These are phyloP conservation scores for Fusarium humuli DNA, from an alignment of 2,329 filamentous ascomycete genomes.

Conservation along the genomic window DNA sequence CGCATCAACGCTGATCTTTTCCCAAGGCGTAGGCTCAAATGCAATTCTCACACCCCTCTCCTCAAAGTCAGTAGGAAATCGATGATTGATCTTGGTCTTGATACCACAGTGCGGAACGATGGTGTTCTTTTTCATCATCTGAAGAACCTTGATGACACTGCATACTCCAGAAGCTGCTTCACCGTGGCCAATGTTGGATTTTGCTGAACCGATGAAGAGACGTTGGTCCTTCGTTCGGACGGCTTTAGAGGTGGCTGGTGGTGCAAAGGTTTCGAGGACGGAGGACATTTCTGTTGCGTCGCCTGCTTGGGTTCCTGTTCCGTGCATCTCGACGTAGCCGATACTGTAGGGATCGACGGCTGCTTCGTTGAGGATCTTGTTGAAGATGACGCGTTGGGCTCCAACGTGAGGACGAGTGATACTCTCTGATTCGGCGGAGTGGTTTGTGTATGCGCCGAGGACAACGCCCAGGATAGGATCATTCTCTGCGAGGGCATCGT, in stretches of 20 bases:
- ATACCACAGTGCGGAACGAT: conserved; percentile 68
- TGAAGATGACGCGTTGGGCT: conserved; percentile 71
- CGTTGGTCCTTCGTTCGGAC: conserved; percentile 16
- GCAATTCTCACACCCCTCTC: conserved; percentile 64
- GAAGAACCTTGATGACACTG: conserved; percentile 65
- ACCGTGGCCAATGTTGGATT: conserved; percentile 74
- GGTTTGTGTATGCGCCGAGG: conserved; percentile 73
- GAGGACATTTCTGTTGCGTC: conserved; percentile 86
- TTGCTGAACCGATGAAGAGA: conserved; percentile 71
- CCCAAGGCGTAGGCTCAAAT: conserved; percentile 62
- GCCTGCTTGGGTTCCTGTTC: conserved; percentile 83
- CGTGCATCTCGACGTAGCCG: conserved; percentile 91
- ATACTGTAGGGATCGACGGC: conserved; percentile 81
- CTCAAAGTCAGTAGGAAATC: conserved; percentile 56
- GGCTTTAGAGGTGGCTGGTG: background rate
- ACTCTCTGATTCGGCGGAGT: conserved; percentile 75
- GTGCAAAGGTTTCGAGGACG: conserved; percentile 70
- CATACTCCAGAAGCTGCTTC: conserved; percentile 70
- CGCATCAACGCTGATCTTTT: conserved; percentile 51
- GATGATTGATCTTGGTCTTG: conserved; percentile 59
- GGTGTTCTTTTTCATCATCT: conserved; percentile 60
- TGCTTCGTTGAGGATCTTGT: conserved; percentile 75
- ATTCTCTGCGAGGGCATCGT: conserved; percentile 64
- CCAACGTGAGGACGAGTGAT: conserved; percentile 78
- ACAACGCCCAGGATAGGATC: conserved; percentile 75